Percentiles rank a stretch among this genome's conserved stretches.
phyloP scores from a whole-genome alignment of 257 asterid genomes.

The Petunia axillaris region DNA sequence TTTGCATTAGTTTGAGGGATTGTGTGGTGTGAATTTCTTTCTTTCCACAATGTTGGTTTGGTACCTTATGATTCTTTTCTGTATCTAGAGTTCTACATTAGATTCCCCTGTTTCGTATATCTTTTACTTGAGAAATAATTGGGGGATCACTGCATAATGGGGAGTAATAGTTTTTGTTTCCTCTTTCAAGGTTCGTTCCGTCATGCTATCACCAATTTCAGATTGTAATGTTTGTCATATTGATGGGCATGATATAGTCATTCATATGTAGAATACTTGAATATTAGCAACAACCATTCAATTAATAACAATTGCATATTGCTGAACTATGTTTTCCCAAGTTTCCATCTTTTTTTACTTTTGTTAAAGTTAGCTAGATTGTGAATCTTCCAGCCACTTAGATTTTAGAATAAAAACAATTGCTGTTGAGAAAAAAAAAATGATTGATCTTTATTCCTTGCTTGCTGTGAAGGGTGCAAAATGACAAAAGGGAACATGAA shows the following conservation, averaged over 20 bases:
- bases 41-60: slow-evolving; percentile 23
- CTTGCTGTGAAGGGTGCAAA: slow-evolving; percentile 47
- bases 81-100: slow-evolving; percentile 64
- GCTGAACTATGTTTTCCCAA: background rate
- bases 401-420: background rate
- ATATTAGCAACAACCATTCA: background rate
- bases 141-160: slow-evolving; percentile 34
- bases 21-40: slow-evolving; percentile 27
- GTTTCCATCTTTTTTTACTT: background rate
- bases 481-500: slow-evolving; percentile 42
- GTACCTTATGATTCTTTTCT: slow-evolving; percentile 53
- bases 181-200: background rate
- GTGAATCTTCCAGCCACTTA: background rate
- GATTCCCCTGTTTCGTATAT: slow-evolving; percentile 36
- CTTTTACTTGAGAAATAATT: slow-evolving; percentile 45
- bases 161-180: background rate
- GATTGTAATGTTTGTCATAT: slow-evolving; percentile 26
- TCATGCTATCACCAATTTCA: slow-evolving; percentile 26
- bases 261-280: slow-evolving; percentile 22
- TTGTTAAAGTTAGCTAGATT: slow-evolving; percentile 9
- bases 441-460: slow-evolving; percentile 53
- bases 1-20: slow-evolving; percentile 2
- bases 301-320: slow-evolving; percentile 19
- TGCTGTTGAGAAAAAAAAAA: slow-evolving; percentile 26
- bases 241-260: slow-evolving; percentile 20